Evolutionary conservation across 164 flowering plant species (phyloP).

Genomic region (Euptelea pleiosperma): DNA sequence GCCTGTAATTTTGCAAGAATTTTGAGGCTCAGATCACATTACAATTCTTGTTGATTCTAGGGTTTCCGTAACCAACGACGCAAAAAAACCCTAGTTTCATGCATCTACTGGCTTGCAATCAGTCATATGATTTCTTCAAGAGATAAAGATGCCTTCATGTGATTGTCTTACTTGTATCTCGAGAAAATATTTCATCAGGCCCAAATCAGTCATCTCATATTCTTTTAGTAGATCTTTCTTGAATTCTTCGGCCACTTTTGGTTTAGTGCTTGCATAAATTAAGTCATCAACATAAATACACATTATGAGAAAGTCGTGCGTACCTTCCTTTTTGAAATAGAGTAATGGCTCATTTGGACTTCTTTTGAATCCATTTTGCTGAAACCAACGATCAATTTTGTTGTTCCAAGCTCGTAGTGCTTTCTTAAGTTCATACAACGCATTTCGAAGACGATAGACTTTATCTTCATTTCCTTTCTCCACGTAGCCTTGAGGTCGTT

Average conservation of each 20-base stretch:
- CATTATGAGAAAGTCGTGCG: neutral
- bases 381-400: constrained; percentile 9
- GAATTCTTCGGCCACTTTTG: constrained; percentile 2
- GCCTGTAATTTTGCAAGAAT: no score
- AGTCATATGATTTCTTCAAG: constrained; percentile 11
- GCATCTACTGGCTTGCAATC: constrained; percentile 18
- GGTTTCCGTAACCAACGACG: no score
- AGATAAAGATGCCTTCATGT: neutral
- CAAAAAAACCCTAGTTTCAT: no score
- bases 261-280: constrained; percentile 2
- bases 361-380: constrained; percentile 2
- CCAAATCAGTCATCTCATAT: constrained; percentile 14
- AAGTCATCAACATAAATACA: constrained; percentile 6
- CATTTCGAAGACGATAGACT: constrained; percentile 7
- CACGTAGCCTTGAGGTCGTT: neutral
- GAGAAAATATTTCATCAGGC: constrained; percentile 9
- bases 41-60: no score
- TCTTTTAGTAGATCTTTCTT: constrained; percentile 7
- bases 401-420: constrained; percentile 12
- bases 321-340: constrained; percentile 7
- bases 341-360: constrained; percentile 10
- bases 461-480: constrained; percentile 6
- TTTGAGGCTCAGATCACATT: no score
- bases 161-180: constrained; percentile 13
- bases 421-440: constrained; percentile 6